A percentile compares a stretch with the other conserved stretches of the same genome.
Conservation (phyloP, 495 filamentous ascomycete species). For the Neurospora terricola region DNA sequence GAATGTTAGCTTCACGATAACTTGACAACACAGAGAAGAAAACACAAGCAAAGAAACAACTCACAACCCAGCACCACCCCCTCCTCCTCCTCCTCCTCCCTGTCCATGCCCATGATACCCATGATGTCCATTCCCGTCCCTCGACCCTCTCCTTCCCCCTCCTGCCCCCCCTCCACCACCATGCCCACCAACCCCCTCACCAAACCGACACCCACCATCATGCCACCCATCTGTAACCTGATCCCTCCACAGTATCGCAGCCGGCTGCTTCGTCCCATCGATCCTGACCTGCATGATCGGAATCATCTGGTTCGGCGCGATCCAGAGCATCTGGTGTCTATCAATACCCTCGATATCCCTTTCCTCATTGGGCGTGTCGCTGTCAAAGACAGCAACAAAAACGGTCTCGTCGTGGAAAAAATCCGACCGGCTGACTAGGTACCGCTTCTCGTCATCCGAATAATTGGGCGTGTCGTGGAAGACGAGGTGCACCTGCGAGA, state of each 20-base stretch:
- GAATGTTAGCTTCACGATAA: not conserved
- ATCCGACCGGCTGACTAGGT: not conserved
- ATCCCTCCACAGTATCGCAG: constrained; percentile 2
- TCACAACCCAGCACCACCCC: not conserved
- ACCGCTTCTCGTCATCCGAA: not conserved
- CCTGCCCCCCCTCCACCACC: not conserved
- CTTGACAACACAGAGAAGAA: too few relatives aligned
- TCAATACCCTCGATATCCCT: not conserved
- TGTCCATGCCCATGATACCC: not conserved
- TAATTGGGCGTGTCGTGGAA: not conserved
- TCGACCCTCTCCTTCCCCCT: not conserved
- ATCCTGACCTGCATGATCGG: not conserved
- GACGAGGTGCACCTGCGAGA: not conserved
- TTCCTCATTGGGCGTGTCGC: not conserved
- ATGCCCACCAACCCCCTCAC: not conserved
- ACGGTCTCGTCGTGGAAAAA: not conserved
- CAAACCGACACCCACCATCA: not conserved
- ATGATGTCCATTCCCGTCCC: not conserved
- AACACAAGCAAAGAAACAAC: not conserved
- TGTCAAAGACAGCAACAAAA: not conserved
- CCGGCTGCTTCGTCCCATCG: not conserved
- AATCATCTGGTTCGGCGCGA: not conserved
- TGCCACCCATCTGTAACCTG: not conserved
- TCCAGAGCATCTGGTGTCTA: not conserved
- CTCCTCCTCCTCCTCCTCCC: not conserved